Percentiles rank a stretch among this genome's conserved stretches.
Conservation (phyloP, 306 rosid species). For the Prunus mira region DNA sequence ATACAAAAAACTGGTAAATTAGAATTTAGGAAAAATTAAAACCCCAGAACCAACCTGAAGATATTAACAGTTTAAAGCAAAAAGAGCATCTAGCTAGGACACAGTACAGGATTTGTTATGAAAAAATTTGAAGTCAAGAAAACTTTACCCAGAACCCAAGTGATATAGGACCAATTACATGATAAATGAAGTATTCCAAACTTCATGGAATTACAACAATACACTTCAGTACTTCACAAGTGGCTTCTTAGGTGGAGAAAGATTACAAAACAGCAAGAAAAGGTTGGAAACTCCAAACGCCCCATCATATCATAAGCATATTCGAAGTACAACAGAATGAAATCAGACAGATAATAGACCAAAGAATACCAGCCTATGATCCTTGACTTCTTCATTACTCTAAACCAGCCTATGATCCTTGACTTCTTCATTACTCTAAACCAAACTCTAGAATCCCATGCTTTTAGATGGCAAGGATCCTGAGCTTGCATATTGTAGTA, state of each 20-base stretch:
- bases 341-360: not conserved
- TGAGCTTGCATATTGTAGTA: not conserved
- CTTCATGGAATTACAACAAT: not conserved
- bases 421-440: conserved; percentile 4
- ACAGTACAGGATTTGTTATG: not conserved
- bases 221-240: conserved; percentile 1
- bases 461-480: not conserved
- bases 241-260: not conserved
- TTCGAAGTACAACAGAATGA: not conserved
- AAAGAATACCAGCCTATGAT: not conserved
- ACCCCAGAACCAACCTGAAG: not conserved
- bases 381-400: not conserved
- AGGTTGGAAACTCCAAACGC: not conserved
- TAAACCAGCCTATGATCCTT: not conserved
- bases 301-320: not conserved
- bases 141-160: not conserved
- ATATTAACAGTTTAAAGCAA: not conserved
- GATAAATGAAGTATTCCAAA: not conserved
- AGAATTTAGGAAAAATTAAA: not conserved
- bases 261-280: not conserved
- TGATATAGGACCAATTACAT: not conserved
- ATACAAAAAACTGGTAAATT: not conserved
- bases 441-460: not conserved
- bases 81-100: not conserved
- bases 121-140: not conserved